These are phyloP conservation scores for Claviceps capensis DNA, from an alignment of 2,329 filamentous ascomycete species.

Conservation along the genomic window DNA sequence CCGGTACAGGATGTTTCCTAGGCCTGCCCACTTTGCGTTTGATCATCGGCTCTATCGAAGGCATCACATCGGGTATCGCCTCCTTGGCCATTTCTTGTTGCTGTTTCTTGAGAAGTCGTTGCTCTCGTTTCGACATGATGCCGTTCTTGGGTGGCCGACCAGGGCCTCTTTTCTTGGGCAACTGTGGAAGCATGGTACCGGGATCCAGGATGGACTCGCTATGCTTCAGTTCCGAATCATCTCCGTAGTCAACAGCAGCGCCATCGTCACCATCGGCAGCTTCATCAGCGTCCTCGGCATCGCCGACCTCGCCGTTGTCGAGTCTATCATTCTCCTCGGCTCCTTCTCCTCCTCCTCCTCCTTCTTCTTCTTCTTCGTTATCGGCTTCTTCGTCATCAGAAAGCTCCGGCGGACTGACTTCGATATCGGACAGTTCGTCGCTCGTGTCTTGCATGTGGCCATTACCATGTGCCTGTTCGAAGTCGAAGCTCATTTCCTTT, in stretches of 20 bases:
- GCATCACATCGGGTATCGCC: constrained; percentile 30
- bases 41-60: constrained; percentile 34
- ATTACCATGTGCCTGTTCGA: constrained; percentile 47
- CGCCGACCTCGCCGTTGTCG: constrained; percentile 11
- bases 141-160: constrained; percentile 75
- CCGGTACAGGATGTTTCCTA: constrained; percentile 47
- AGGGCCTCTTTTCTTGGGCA: constrained; percentile 58
- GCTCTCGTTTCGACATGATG: constrained; percentile 68
- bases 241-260: constrained; percentile 10
- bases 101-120: constrained; percentile 47
- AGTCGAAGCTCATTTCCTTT: constrained; percentile 62
- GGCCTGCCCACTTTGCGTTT: constrained; percentile 55
- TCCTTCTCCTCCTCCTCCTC: constrained; percentile 1
- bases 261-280: constrained; percentile 12
- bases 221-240: constrained; percentile 10
- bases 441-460: constrained; percentile 43
- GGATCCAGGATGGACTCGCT: constrained; percentile 17
- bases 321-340: constrained; percentile 6
- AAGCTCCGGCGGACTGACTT: constrained; percentile 26
- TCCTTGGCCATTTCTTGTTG: constrained; percentile 35
- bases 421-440: constrained; percentile 34
- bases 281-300: background rate
- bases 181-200: constrained; percentile 25
- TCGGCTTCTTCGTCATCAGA: constrained; percentile 25
- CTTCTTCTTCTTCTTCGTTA: constrained; percentile 12